Evolutionary conservation across 345 rosid genomes (phyloP).

Genomic region (Atalantia buxifolia): DNA sequence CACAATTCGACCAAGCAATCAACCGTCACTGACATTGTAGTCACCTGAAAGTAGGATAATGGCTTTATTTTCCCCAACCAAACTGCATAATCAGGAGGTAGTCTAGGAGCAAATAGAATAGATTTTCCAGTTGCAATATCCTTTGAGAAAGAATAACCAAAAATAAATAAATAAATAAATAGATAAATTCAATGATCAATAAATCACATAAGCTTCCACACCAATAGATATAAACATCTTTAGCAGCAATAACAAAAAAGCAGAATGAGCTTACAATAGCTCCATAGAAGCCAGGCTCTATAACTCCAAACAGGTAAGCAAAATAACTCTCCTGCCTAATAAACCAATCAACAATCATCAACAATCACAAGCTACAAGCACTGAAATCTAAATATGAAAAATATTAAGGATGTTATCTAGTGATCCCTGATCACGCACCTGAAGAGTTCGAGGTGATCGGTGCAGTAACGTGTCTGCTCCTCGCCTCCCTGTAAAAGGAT

Average conservation of each 20-base stretch:
- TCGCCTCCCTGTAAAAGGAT: slow-evolving; percentile 66
- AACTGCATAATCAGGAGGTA: slow-evolving; percentile 82
- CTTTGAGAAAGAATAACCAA: slow-evolving; percentile 32
- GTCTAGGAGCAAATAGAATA: slow-evolving; percentile 74
- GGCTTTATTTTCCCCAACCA: slow-evolving; percentile 92
- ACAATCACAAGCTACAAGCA: not conserved
- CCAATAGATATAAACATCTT: not conserved
- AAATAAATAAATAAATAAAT: not conserved
- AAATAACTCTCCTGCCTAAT: slow-evolving; percentile 87
- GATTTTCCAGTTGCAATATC: slow-evolving; percentile 78
- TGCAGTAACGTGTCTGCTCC: slow-evolving; percentile 75
- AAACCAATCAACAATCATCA: slow-evolving; percentile 11
- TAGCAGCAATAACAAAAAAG: not conserved
- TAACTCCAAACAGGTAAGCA: slow-evolving; percentile 87
- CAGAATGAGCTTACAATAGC: slow-evolving; percentile 66
- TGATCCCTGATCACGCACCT: slow-evolving; percentile 39
- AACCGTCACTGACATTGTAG: not conserved
- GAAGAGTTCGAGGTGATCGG: slow-evolving; percentile 89
- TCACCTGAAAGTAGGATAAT: slow-evolving; percentile 58
- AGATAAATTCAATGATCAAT: not conserved
- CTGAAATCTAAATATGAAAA: not conserved
- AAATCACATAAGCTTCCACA: not conserved
- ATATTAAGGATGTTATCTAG: not conserved
- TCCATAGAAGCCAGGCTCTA: slow-evolving; percentile 84
- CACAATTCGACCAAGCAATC: slow-evolving; percentile 4